These are phyloP conservation scores for Barnettozyma vustinii DNA, from an alignment of 805 yeast species.

Conservation along the genomic window DNA sequence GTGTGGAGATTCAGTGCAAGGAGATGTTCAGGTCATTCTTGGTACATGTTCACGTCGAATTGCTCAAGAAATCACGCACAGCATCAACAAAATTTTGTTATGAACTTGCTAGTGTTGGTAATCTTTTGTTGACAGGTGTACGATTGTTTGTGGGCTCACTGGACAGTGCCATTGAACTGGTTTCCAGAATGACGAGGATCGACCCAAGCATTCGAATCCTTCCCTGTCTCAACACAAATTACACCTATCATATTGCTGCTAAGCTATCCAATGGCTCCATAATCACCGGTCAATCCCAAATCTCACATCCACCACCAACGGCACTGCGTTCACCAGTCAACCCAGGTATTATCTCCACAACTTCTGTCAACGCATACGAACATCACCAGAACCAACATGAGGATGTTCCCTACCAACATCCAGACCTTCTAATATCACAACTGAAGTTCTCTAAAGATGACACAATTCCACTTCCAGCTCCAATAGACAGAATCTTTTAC, in stretches of 20 bases:
- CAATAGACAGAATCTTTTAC: constrained; percentile 68
- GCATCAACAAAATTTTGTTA: constrained; percentile 57
- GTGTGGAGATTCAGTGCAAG: constrained; percentile 49
- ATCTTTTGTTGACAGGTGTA: constrained; percentile 75
- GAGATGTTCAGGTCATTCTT: constrained; percentile 74
- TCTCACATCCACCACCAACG: constrained; percentile 77
- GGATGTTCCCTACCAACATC: constrained; percentile 72
- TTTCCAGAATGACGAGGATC: constrained; percentile 57
- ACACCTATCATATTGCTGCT: constrained; percentile 84
- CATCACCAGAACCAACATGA: constrained; percentile 27
- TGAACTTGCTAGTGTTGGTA: constrained; percentile 81
- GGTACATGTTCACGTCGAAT: constrained; percentile 72
- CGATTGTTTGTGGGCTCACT: constrained; percentile 78
- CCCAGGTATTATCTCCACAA: constrained; percentile 11
- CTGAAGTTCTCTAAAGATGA: constrained; percentile 61
- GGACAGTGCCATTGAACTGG: constrained; percentile 77
- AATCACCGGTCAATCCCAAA: constrained; percentile 88
- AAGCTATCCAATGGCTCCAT: constrained; percentile 59
- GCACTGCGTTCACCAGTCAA: constrained; percentile 2
- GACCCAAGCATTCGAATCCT: constrained; percentile 50
- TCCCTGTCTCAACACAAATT: constrained; percentile 81
- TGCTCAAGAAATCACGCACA: constrained; percentile 60
- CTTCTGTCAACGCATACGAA: constrained; percentile 16
- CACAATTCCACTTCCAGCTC: constrained; percentile 61
- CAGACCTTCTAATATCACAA: constrained; percentile 70